Percentiles rank a stretch among this genome's conserved stretches.
Conservation (phyloP, 2,329 filamentous ascomycete genomes). For the Alternaria consortialis region DNA sequence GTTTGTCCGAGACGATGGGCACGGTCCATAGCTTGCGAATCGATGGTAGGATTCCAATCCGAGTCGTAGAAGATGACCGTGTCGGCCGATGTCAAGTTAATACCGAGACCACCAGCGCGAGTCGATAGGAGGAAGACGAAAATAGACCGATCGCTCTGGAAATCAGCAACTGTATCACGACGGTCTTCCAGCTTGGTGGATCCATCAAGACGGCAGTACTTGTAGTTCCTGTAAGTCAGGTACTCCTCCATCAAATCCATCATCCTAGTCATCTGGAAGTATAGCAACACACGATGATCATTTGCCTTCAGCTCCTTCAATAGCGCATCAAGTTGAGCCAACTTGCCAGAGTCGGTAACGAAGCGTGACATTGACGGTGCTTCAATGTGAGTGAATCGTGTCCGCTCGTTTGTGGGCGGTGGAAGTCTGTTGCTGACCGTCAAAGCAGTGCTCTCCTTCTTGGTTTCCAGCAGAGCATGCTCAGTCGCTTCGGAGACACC, state of each 20-base stretch:
- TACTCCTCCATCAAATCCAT: slow-evolving; percentile 99
- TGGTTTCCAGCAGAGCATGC: slow-evolving; percentile 75
- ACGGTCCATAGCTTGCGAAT: slow-evolving; percentile 98
- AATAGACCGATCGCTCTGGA: slow-evolving; percentile 92
- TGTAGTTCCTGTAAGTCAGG: slow-evolving; percentile 97
- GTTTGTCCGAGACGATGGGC: slow-evolving; percentile 98
- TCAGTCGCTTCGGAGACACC: slow-evolving; percentile 72
- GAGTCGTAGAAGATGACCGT: slow-evolving; percentile 99
- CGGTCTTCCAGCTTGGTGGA: slow-evolving; percentile 97
- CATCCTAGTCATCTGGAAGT: slow-evolving; percentile 99
- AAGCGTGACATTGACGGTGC: slow-evolving; percentile 98
- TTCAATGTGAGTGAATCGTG: slow-evolving; percentile 86
- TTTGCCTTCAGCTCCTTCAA: slow-evolving; percentile 90
- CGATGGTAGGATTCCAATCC: slow-evolving; percentile 99
- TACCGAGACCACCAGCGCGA: slow-evolving; percentile 95
- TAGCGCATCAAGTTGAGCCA: slow-evolving; percentile 87
- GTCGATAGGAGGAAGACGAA: slow-evolving; percentile 98
- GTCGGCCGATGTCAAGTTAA: slow-evolving; percentile 95
- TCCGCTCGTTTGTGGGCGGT: slow-evolving; percentile 79
- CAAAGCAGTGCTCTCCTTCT: slow-evolving; percentile 71
- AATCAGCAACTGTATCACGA: slow-evolving; percentile 94
- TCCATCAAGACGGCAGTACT: slow-evolving; percentile 95
- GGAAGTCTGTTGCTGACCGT: slow-evolving; percentile 75
- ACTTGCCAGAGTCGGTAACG: slow-evolving; percentile 96
- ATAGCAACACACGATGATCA: slow-evolving; percentile 90